Evolutionary conservation across 192 early-diverging fungal genomes (phyloP).

Genomic region (Coemansia sp.): DNA sequence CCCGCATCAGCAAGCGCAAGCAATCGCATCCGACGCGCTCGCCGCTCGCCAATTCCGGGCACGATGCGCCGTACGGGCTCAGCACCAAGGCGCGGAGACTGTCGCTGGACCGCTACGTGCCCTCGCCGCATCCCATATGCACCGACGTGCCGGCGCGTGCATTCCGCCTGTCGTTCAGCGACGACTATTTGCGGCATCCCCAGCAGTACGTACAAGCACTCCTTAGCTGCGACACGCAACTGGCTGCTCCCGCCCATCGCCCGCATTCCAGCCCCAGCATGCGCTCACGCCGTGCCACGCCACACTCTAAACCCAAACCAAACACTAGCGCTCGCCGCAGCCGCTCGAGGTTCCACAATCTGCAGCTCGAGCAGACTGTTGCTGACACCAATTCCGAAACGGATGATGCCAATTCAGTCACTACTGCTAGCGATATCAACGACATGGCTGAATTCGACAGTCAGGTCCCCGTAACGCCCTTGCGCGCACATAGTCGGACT

Average conservation of each 20-base stretch:
- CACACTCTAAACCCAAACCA: conserved; percentile 1
- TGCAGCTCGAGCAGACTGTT: conserved; percentile 50
- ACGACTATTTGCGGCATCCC: conserved; percentile 49
- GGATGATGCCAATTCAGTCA: conserved; percentile 41
- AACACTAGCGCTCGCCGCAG: conserved; percentile 14
- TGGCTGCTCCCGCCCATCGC: conserved; percentile 7
- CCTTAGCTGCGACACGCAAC: conserved; percentile 25
- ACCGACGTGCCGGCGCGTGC: conserved; percentile 31
- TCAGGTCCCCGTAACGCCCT: conserved; percentile 28
- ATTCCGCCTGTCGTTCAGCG: conserved; percentile 48
- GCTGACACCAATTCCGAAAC: conserved; percentile 30
- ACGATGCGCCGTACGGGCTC: background rate
- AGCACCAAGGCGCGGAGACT: conserved; percentile 29
- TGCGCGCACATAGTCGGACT: conserved; percentile 11
- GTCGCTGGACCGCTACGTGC: conserved; percentile 23
- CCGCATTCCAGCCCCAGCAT: conserved; percentile 5
- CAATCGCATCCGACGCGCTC: conserved; percentile 50
- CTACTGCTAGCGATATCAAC: conserved; percentile 43
- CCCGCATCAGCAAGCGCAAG: conserved; percentile 53
- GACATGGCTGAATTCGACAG: conserved; percentile 31
- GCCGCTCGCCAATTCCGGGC: conserved; percentile 17
- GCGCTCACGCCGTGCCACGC: conserved; percentile 23
- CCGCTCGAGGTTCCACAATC: conserved; percentile 37
- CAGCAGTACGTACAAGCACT: conserved; percentile 52
- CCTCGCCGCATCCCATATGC: conserved; percentile 10